Evolutionary conservation across 345 rosid genomes (phyloP), one percentile per base, ranked within the genome.

Genomic region (Melaleuca alternifolia): DNA sequence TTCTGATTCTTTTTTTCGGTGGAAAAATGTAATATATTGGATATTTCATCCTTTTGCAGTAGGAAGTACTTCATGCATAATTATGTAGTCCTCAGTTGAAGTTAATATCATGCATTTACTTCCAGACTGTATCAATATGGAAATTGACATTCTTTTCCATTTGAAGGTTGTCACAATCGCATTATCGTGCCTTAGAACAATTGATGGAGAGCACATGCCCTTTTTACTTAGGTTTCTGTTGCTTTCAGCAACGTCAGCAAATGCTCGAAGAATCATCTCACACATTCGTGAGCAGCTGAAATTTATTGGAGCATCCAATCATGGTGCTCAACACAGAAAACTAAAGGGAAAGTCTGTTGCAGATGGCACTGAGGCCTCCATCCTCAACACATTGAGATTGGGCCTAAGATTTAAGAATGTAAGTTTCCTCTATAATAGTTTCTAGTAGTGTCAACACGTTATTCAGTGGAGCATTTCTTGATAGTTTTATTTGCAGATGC

Each of bases 331-430:
- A 71, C 90, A 88, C 44, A 83, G 77, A 87, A 94, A 93, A 89
- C 92, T 94, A 62, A 94, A 96, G 89, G 98, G 95, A 85, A 95
- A 96, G 91, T 51, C 91, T 54, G 89, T 86, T 84, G 86, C 89
- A 41, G 91, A 90, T 52, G 90, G 91, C 54, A 86, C 91, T 21
- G 98, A 94, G 90, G 95, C 94, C 30, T 93, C 95, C 86, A 90
- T 95, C 91, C 93, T 96, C 65, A 93, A 94, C 89, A 94, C 95
- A 77, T 91, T 96, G 90, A 90, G 95, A 91, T 92, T 97, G 84
- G 95, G 97, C 88, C 93, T 96, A 87, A 91, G 95, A 44, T 96
- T 95, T 90, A 95, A 95, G 89, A 95, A 92, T 83, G 99, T 95
- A 89, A 90, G 95, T 89, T 11, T 21, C 51, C 76, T 50, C 50